These are phyloP conservation scores for Coccomyxa sp. DNA, from an alignment of 139 green algal genomes.

Conservation along the genomic window DNA sequence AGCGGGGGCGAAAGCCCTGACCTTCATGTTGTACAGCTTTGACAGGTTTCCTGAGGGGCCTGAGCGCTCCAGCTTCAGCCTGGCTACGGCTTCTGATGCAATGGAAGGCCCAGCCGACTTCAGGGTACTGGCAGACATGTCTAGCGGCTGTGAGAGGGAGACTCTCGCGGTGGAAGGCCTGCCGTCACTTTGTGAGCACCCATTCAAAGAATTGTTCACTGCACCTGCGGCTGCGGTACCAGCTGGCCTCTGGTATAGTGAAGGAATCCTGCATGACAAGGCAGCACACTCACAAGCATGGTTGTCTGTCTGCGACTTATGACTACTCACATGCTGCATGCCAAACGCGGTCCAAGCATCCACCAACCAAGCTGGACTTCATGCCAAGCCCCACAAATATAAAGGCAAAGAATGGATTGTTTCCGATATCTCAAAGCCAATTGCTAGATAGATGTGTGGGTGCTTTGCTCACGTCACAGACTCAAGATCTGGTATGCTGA, in stretches of 20 bases:
- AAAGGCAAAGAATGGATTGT: neutral
- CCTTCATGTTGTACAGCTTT: neutral
- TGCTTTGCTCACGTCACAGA: conserved; percentile 8
- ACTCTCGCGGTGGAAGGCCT: neutral
- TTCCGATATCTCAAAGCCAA: too few species aligned
- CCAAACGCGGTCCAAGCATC: too few species aligned
- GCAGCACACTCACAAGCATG: neutral
- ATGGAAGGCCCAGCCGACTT: neutral
- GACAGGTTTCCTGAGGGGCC: neutral
- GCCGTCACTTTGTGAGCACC: neutral
- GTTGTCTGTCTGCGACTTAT: neutral
- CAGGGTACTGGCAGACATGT: neutral
- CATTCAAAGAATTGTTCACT: too few species aligned
- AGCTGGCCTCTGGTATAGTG: neutral
- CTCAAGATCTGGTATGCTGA: neutral
- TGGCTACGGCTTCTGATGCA: neutral
- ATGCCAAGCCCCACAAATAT: neutral
- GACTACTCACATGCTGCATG: neutral
- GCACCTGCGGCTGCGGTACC: neutral
- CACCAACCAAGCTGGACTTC: too few species aligned
- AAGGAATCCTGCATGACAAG: neutral
- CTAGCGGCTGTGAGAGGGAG: neutral
- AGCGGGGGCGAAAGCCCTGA: neutral
- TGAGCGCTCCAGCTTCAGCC: neutral
- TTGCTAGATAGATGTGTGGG: too few species aligned